Conservation (phyloP, 768 basidiomycete species). For the Cubamyces sp. region DNA sequence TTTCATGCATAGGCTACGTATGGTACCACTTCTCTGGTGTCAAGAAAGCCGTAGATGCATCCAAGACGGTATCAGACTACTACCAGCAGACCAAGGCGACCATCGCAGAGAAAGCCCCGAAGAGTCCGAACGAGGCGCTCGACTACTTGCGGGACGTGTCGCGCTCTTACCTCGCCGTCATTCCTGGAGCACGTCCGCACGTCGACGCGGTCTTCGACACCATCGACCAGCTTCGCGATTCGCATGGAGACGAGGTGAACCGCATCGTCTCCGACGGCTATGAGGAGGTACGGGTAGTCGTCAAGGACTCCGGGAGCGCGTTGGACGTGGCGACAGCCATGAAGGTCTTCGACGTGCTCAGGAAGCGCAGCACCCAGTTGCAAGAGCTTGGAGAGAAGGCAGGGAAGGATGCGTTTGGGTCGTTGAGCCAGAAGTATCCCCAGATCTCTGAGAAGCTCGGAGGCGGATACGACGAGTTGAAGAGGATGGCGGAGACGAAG, state of each 20-base stretch:
- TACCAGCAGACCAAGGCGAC: conserved; percentile 33
- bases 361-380: conserved; percentile 32
- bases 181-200: conserved; percentile 43
- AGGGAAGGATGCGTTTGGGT: conserved; percentile 32
- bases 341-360: conserved; percentile 35
- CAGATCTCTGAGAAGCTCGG: conserved; percentile 37
- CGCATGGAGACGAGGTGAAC: conserved; percentile 45
- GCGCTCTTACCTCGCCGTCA: conserved; percentile 44
- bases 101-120: conserved; percentile 33
- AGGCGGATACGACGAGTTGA: conserved; percentile 35
- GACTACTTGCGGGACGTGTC: conserved; percentile 43
- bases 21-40: conserved; percentile 47
- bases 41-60: conserved; percentile 41
- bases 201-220: conserved; percentile 49
- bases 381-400: conserved; percentile 37
- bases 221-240: conserved; percentile 42
- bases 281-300: conserved; percentile 38
- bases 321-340: conserved; percentile 34
- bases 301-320: conserved; percentile 27
- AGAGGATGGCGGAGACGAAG: conserved; percentile 30
- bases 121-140: conserved; percentile 39
- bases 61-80: conserved; percentile 34
- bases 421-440: conserved; percentile 36
- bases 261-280: conserved; percentile 41
- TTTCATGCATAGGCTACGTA: conserved; percentile 32